phyloP scores from a whole-genome alignment of 2,329 filamentous ascomycete genomes.

The Neofusicoccum kwambonambiense region DNA sequence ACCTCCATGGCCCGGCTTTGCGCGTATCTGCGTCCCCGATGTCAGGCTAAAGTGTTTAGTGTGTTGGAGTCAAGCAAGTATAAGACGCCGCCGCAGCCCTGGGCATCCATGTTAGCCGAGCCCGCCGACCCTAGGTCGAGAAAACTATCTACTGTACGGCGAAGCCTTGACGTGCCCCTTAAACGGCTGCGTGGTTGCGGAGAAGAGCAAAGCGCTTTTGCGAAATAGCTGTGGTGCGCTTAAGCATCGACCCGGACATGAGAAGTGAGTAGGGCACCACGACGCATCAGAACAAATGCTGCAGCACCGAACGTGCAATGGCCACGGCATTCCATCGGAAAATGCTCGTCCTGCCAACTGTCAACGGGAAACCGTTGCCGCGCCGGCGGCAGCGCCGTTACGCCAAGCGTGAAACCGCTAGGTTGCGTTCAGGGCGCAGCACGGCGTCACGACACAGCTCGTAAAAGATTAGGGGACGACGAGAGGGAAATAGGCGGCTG shows the following conservation, averaged over 20 bases:
- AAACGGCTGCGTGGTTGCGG: too few relatives aligned
- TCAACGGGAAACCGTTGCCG: too few relatives aligned
- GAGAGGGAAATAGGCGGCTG: neutral
- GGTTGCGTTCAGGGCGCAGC: neutral
- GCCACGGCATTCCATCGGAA: too few relatives aligned
- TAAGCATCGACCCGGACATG: too few relatives aligned
- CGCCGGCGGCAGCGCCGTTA: too few relatives aligned
- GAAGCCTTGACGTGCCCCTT: neutral
- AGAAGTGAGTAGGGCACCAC: too few relatives aligned
- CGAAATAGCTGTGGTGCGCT: too few relatives aligned
- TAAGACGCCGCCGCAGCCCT: neutral
- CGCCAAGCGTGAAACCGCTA: neutral
- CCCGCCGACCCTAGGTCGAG: neutral
- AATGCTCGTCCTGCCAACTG: too few relatives aligned
- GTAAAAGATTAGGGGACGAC: neutral
- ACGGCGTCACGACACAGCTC: neutral
- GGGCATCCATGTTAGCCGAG: neutral
- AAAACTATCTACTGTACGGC: neutral
- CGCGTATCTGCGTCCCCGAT: neutral
- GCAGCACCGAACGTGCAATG: too few relatives aligned
- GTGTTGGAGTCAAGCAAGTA: neutral
- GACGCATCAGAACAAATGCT: too few relatives aligned
- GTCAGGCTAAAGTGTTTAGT: neutral
- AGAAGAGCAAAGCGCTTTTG: too few relatives aligned
- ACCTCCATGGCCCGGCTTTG: neutral